These are phyloP conservation scores for Clausena lansium DNA, from an alignment of 345 rosid genomes.

Conservation along the genomic window DNA sequence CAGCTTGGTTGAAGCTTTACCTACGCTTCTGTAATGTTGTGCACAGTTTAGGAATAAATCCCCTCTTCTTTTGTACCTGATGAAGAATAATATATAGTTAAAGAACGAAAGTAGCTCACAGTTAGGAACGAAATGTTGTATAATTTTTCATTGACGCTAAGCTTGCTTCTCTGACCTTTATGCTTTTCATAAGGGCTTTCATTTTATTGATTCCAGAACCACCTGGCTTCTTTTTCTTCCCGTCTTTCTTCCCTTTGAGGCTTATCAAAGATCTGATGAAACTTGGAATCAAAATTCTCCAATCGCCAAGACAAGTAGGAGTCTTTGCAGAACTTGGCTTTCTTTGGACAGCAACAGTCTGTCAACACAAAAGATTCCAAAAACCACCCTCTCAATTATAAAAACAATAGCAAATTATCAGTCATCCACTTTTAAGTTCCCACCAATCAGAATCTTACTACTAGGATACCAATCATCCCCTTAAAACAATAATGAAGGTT, in stretches of 20 bases:
- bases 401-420: no score
- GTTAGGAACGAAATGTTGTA: no score
- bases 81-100: no score
- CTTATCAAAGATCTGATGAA: slow-evolving; percentile 28
- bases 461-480: no score
- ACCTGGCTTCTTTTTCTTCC: slow-evolving; percentile 22
- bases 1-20: slow-evolving; percentile 9
- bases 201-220: slow-evolving; percentile 21
- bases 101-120: no score
- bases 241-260: slow-evolving; percentile 23
- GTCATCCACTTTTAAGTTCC: background rate
- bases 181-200: slow-evolving; percentile 27
- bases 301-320: slow-evolving; percentile 36
- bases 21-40: slow-evolving; percentile 22
- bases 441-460: no score
- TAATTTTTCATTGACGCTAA: no score
- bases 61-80: slow-evolving; percentile 34
- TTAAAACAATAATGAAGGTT: background rate
- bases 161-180: slow-evolving; percentile 26
- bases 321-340: slow-evolving; percentile 15
- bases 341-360: slow-evolving; percentile 24
- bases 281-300: slow-evolving; percentile 27
- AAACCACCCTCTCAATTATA: background rate
- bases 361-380: slow-evolving; percentile 7
- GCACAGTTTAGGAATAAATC: slow-evolving; percentile 22